Percentiles rank a stretch among this genome's conserved stretches.
Evolutionary conservation across 371 early-diverging fungal species (phyloP).

Genomic region (Spraguea lophii): DNA sequence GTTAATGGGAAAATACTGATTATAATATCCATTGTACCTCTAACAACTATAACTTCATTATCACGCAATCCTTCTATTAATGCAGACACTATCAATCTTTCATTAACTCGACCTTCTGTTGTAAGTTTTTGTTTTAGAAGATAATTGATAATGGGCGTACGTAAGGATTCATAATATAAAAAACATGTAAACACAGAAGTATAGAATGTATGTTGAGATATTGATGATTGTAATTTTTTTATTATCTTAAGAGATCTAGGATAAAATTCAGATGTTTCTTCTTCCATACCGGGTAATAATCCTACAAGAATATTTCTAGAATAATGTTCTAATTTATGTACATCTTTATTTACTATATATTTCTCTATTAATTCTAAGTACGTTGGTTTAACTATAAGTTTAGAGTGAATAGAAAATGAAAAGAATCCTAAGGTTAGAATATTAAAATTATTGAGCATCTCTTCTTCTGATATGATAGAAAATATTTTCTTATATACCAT

Average conservation of each 20-base stretch:
- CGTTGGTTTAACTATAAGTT: constrained; percentile 15
- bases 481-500: constrained; percentile 70
- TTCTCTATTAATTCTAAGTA: constrained; percentile 34
- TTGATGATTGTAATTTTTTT: constrained; percentile 4
- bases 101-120: not conserved
- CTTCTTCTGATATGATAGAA: constrained; percentile 33
- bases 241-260: constrained; percentile 9
- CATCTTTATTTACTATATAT: constrained; percentile 14
- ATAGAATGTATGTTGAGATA: constrained; percentile 7
- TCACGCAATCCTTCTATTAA: constrained; percentile 9
- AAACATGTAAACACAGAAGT: constrained; percentile 21
- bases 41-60: constrained; percentile 9
- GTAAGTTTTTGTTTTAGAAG: not conserved
- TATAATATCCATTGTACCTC: constrained; percentile 18
- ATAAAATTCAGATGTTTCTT: constrained; percentile 29
- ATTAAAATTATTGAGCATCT: constrained; percentile 15
- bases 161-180: constrained; percentile 14
- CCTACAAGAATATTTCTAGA: constrained; percentile 22
- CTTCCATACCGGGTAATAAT: constrained; percentile 33
- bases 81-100: constrained; percentile 5
- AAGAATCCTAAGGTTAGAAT: constrained; percentile 36
- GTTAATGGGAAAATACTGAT: constrained; percentile 1
- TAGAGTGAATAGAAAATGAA: constrained; percentile 21
- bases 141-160: constrained; percentile 18
- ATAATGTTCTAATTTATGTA: constrained; percentile 10